Percentiles rank a stretch among this genome's conserved stretches.
phyloP scores from a whole-genome alignment of 202 grass and related monocot species.

The Saccharum hybrid region DNA sequence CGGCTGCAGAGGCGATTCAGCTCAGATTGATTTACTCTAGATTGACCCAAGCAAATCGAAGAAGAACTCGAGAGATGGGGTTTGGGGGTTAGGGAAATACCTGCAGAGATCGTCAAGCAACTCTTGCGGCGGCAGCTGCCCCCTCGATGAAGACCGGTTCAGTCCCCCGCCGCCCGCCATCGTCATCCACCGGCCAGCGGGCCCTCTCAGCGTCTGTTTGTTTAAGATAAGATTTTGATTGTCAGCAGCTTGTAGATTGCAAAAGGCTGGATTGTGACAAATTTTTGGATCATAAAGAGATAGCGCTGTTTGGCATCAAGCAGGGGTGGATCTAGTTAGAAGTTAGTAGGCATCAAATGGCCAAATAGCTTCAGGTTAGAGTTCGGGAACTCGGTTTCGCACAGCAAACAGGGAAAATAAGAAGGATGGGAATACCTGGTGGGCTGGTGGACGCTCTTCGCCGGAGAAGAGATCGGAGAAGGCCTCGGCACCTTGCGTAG shows the following conservation, averaged over 20 bases:
- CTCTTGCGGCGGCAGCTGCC: conserved; percentile 71
- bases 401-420: background rate
- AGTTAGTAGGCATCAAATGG: background rate
- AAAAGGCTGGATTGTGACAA: too few species aligned
- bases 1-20: conserved; percentile 57
- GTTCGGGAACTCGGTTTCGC: background rate
- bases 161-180: conserved; percentile 60
- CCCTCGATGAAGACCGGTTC: conserved; percentile 47
- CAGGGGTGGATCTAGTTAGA: background rate
- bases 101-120: conserved; percentile 99
- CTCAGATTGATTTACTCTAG: conserved; percentile 16
- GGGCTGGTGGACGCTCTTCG: background rate
- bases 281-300: too few species aligned
- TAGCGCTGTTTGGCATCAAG: too few species aligned
- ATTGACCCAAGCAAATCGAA: conserved; percentile 3
- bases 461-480: background rate
- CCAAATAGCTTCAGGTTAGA: background rate
- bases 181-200: conserved; percentile 45
- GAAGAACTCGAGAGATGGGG: conserved; percentile 33
- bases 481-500: background rate
- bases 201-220: background rate
- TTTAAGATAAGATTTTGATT: background rate
- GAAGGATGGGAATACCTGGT: background rate
- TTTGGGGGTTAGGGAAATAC: conserved; percentile 39
- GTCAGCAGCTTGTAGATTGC: background rate